Percentiles rank a stretch among this genome's conserved stretches.
Conservation (phyloP, 306 rosid genomes). For the Corylus avellana region DNA sequence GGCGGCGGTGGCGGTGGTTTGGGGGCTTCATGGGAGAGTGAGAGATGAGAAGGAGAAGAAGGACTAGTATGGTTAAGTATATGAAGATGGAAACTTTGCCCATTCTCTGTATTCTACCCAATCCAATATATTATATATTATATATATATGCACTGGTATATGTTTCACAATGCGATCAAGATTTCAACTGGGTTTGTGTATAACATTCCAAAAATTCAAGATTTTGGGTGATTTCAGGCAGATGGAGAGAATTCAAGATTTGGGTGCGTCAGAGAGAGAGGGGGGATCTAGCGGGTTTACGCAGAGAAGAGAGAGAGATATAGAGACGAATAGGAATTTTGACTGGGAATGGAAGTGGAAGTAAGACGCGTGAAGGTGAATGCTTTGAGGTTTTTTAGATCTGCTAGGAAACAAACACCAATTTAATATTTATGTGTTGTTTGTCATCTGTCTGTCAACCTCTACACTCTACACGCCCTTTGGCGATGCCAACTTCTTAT, state of each 20-base stretch:
- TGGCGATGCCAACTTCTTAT: no score
- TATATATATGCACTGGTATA: background rate
- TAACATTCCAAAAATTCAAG: background rate
- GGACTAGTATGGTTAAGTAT: slow-evolving; percentile 49
- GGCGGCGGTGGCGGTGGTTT: slow-evolving; percentile 76
- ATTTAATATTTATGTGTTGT: no score
- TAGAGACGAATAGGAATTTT: background rate
- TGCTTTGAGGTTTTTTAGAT: background rate
- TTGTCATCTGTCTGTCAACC: no score
- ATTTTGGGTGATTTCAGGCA: background rate
- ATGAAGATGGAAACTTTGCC: slow-evolving; percentile 55
- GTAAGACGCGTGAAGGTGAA: background rate
- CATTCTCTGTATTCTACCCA: slow-evolving; percentile 32
- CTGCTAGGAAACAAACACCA: no score
- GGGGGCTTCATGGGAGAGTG: slow-evolving; percentile 47
- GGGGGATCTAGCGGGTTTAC: background rate
- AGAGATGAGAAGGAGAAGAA: slow-evolving; percentile 63
- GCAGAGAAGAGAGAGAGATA: background rate
- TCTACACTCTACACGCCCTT: no score
- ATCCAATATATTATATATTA: background rate
- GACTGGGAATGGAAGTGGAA: background rate
- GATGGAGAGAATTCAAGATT: background rate
- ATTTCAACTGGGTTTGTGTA: background rate
- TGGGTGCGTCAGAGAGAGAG: background rate
- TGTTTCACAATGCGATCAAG: background rate